Conservation (phyloP, 2,329 filamentous ascomycete species). For the Botrytis fabae region DNA sequence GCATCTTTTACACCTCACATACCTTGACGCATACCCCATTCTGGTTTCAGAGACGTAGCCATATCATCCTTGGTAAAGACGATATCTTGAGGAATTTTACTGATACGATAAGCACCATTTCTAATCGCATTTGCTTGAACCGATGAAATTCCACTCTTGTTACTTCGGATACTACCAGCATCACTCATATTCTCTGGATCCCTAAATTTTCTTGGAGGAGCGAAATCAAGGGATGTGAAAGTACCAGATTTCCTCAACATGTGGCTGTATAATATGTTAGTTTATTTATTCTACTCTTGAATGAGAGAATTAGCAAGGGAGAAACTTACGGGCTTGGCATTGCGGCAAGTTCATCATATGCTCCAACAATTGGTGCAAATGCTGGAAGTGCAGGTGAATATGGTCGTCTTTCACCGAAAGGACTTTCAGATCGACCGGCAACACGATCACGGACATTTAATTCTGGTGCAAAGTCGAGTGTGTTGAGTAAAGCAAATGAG, state of each 20-base stretch:
- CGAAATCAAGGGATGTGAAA: slow-evolving; percentile 79
- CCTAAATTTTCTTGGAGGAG: slow-evolving; percentile 73
- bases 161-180: slow-evolving; percentile 65
- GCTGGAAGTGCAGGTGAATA: slow-evolving; percentile 73
- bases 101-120: slow-evolving; percentile 68
- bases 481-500: slow-evolving; percentile 64
- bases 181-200: slow-evolving; percentile 62
- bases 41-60: slow-evolving; percentile 45
- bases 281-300: neutral
- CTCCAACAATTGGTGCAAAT: slow-evolving; percentile 75
- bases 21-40: slow-evolving; percentile 42
- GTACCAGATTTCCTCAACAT: slow-evolving; percentile 73
- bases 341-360: slow-evolving; percentile 81
- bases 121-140: slow-evolving; percentile 61
- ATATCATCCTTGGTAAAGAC: slow-evolving; percentile 67
- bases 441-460: slow-evolving; percentile 64
- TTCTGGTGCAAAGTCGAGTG: slow-evolving; percentile 86
- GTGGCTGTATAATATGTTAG: slow-evolving; percentile 53
- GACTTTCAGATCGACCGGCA: slow-evolving; percentile 67
- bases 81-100: slow-evolving; percentile 62
- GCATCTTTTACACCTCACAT: slow-evolving; percentile 28
- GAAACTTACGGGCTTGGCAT: slow-evolving; percentile 87
- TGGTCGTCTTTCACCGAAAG: slow-evolving; percentile 63
- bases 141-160: slow-evolving; percentile 62
- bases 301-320: neutral